Percentiles rank a stretch among this genome's conserved stretches.
Conservation (phyloP, 1,139 yeast species). For the Dujonia santamariae region DNA sequence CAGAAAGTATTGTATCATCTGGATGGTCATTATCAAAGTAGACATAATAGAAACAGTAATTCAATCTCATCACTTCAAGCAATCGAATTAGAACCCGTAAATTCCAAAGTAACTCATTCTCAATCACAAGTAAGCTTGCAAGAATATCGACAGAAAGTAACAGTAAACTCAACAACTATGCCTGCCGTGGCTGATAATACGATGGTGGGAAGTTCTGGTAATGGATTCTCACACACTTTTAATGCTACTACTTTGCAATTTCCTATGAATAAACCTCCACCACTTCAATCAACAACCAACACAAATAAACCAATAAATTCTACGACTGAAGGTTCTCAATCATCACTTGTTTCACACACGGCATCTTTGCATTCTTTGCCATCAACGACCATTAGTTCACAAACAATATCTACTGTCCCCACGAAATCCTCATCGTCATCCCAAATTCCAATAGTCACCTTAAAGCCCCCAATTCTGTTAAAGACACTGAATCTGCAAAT, state of each 20-base stretch:
- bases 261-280: constrained; percentile 3
- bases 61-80: constrained; percentile 8
- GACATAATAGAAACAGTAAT: constrained; percentile 7
- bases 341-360: constrained; percentile 7
- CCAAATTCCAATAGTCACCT: constrained; percentile 2
- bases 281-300: neutral
- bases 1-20: too few relatives aligned
- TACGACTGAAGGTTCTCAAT: constrained; percentile 3
- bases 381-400: neutral
- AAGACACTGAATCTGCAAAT: neutral
- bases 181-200: neutral
- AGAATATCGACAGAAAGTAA: constrained; percentile 2
- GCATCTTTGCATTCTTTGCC: constrained; percentile 6
- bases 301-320: constrained; percentile 3
- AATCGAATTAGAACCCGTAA: constrained; percentile 4
- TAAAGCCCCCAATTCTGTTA: constrained; percentile 4
- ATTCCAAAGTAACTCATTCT: neutral
- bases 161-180: constrained; percentile 4
- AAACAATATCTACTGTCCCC: neutral
- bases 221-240: too few relatives aligned
- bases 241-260: neutral
- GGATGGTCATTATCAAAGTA: constrained; percentile 1
- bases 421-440: neutral
- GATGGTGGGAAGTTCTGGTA: neutral
- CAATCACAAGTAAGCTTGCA: constrained; percentile 2